Base-by-base conservation (phyloP, 257 asterid species). In the Capsicum pubescens region DNA sequence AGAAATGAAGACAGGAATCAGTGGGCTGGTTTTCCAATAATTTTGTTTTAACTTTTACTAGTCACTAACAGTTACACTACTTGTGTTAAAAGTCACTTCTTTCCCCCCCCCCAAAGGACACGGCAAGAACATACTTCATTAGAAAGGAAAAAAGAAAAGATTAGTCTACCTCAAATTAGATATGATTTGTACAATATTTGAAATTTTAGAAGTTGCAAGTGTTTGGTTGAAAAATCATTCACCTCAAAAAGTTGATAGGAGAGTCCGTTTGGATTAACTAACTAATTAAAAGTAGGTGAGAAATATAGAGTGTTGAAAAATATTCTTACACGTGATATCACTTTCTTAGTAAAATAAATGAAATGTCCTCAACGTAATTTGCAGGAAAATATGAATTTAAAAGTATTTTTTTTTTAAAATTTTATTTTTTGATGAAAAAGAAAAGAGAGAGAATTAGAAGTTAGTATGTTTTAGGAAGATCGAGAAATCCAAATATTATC, bases 1-100 rank as follows among this genome's bases (percentile, higher is more conserved):
- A 69, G 39, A 72, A 80, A 71, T 84, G 68, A 85, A 82, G 92
- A 89, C 92, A 87, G 87, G 72, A 87, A 69, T 80, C 60, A 4
- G 19, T 63, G 82, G 84, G 74, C 84, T 81, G 77, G 77, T 81
- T 81, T 81, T 60, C 84, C 77, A 81, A 46, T 63, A 81, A 63
- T 61, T 21, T 7, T 63, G 17, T 81, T 81, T 81, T 81, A 52
- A 81, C 84, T 81, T 81, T 7, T 74, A 50, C 42, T 54, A 55
- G 14, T 55, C 55, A 69, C 55, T 69, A 69, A 2, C 78, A 69
- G 55, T 42, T 69, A 19, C 68, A 61, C 32, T 60, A 7, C 67
- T 60, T 6, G 19, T 14, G 52, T 15, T 15, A 17, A 36, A 68
- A 68, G 15, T 15, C 26, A 68, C 76, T 35, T 13, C 21, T 68